Evolutionary conservation across 345 rosid species (phyloP).

Genomic region (Isatis tinctoria): DNA sequence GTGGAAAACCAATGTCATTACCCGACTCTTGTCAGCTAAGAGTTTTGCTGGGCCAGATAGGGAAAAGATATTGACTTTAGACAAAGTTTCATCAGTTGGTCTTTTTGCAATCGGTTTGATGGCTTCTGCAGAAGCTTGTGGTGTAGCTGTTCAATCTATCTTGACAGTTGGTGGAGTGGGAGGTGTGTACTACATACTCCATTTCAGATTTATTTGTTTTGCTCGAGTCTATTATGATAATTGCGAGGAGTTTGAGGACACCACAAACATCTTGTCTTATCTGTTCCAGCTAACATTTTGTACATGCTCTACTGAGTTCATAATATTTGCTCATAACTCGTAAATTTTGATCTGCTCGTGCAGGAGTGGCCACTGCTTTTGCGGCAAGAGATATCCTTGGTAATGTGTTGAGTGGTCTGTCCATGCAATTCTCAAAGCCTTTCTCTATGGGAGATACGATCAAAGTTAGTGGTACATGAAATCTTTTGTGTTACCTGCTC

Average conservation of each 20-base stretch:
- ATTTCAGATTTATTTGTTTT: conserved; percentile 3
- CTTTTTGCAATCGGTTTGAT: conserved; percentile 66
- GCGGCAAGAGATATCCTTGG: conserved; percentile 91
- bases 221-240: background rate
- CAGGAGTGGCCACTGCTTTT: conserved; percentile 99
- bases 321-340: background rate
- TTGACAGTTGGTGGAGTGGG: conserved; percentile 97
- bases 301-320: background rate
- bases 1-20: conserved; percentile 74
- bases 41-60: conserved; percentile 46
- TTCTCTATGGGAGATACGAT: conserved; percentile 94
- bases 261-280: background rate
- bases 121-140: conserved; percentile 96
- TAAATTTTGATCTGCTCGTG: background rate
- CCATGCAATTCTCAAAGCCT: conserved; percentile 82
- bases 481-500: background rate
- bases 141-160: conserved; percentile 91
- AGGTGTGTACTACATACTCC: conserved; percentile 40
- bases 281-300: background rate
- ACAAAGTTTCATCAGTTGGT: conserved; percentile 80
- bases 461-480: conserved; percentile 49
- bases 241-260: background rate
- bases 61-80: conserved; percentile 68
- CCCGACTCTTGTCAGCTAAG: conserved; percentile 46
- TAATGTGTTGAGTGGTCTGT: conserved; percentile 86